Base-by-base conservation (phyloP, 2,329 filamentous ascomycete genomes). In the Xylariales sp. region DNA sequence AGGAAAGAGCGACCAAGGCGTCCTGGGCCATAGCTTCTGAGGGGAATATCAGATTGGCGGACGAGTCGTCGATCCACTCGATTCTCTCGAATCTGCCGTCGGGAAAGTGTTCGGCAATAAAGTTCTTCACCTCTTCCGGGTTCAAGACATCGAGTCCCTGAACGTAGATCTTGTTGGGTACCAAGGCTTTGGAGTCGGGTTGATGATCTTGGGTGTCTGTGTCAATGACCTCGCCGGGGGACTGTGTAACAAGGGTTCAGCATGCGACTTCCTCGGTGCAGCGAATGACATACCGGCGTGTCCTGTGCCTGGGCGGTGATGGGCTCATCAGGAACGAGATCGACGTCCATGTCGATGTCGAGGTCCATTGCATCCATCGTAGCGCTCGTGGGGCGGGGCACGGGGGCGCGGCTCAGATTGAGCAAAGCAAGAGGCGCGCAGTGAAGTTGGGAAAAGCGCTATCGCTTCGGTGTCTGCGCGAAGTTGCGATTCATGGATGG, bases 1-100 rank as follows among this genome's bases (percentile, higher is more conserved):
- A 64, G 42, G 72, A 66, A 20, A 84, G 68, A 5, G 76, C 69
- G 19, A 65, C 54, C 15, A 84, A 63, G 14, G 79, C 80, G 34
- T 77, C 70, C 14, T 69, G 65, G 2, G 78, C 78, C 5, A 61
- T 58, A 18, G 62, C 57, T 11, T 78, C 69, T 5, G 73, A 73
- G 28, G 66, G 69, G 66, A 93, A 97, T 39, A 95, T 64, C 40
- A 96, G 71, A 59, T 97, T 97, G 47, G 88, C 88, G 0, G 88
- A 91, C 5, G 80, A 82, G 62, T 98, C 93, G 60, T 97, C 88
- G 51, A 98, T 88, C 93, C 93, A 98, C 66, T 97, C 89, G 48
- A 96, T 72, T 46, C 78, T 74, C 42, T 76, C 69, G 43, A 82
- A 70, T 39, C 68, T 57, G 42, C 73, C 70, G 11, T 63, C 60